These are phyloP conservation scores for Fusarium coffeatum DNA, from an alignment of 2,329 filamentous ascomycete species.

Conservation along the genomic window DNA sequence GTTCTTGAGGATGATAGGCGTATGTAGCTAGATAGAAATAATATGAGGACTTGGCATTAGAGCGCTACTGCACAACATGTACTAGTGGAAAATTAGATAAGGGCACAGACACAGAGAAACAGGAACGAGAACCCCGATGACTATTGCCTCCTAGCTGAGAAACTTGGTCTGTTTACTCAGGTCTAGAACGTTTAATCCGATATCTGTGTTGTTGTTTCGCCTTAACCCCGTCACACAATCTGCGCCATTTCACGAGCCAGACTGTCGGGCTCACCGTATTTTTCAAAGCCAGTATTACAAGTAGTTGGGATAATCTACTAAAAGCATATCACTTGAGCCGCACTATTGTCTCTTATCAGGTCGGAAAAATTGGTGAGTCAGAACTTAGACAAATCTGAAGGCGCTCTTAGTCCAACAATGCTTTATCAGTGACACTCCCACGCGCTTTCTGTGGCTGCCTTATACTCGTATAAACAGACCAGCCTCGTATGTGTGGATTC, in stretches of 20 bases:
- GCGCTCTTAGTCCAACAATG: not conserved
- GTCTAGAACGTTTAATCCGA: not conserved
- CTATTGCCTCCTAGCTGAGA: not conserved
- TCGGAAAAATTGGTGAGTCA: not conserved
- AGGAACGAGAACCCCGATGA: not conserved
- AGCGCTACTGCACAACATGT: not conserved
- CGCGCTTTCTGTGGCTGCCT: not conserved
- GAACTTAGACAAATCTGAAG: not conserved
- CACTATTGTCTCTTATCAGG: not conserved
- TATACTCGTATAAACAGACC: not conserved
- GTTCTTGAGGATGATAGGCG: not conserved
- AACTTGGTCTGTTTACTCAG: too few species aligned
- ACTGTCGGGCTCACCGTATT: not conserved
- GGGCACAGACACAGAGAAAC: not conserved
- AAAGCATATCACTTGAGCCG: not conserved
- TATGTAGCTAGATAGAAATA: not conserved
- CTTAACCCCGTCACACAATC: too few species aligned
- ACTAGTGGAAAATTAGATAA: slow-evolving; percentile 1
- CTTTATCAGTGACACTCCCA: not conserved
- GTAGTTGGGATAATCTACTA: not conserved
- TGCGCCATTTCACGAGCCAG: not conserved
- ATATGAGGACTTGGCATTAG: not conserved
- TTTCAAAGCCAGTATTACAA: too few species aligned
- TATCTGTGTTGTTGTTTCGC: not conserved
- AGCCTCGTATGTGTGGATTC: not conserved